phyloP scores from a whole-genome alignment of 2,329 filamentous ascomycete genomes.

The Apiospora marii region DNA sequence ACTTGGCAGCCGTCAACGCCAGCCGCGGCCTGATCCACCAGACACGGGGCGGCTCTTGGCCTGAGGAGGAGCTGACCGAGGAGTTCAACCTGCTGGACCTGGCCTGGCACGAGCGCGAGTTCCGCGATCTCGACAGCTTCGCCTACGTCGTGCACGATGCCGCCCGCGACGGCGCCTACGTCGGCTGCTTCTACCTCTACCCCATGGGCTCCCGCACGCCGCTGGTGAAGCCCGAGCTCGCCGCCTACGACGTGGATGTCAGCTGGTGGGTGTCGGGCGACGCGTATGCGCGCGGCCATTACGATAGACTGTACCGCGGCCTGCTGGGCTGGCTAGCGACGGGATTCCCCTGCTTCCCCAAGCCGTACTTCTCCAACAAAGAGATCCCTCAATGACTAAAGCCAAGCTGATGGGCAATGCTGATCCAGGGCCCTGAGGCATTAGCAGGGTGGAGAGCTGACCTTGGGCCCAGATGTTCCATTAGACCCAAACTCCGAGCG shows the following conservation, averaged over 20 bases:
- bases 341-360: conserved; percentile 10
- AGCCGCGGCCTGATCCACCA: conserved; percentile 13
- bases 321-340: conserved; percentile 11
- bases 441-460: not conserved
- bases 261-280: conserved; percentile 22
- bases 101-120: conserved; percentile 24
- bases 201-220: conserved; percentile 21
- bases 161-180: not conserved
- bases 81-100: conserved; percentile 16
- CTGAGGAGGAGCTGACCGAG: conserved; percentile 22
- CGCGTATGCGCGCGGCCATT: conserved; percentile 2
- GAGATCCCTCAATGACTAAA: conserved; percentile 6
- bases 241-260: conserved; percentile 20
- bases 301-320: conserved; percentile 10
- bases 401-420: not conserved
- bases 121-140: conserved; percentile 17
- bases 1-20: conserved; percentile 20
- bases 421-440: not conserved
- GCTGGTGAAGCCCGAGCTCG: conserved; percentile 4
- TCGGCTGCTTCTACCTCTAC: conserved; percentile 24
- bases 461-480: not conserved
- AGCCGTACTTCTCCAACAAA: conserved; percentile 18
- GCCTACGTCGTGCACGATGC: conserved; percentile 22
- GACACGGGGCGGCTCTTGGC: conserved; percentile 23
- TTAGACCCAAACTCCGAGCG: not conserved